A percentile compares a stretch with the other conserved stretches of the same genome.
Conservation (phyloP, 257 asterid species). For the Solanum paucissectum region DNA sequence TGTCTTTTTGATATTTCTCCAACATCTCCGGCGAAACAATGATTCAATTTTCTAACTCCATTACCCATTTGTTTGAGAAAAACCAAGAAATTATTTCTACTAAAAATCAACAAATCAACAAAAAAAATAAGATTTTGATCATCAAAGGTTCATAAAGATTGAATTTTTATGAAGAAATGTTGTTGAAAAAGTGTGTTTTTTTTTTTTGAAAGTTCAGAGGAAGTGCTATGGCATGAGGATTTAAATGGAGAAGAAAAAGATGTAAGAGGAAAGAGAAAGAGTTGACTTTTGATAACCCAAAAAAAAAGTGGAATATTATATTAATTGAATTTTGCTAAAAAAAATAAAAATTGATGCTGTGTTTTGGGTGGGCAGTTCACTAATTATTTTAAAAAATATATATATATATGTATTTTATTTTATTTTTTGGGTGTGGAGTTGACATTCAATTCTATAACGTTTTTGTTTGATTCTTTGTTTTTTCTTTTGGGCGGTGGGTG, state of each 20-base stretch:
- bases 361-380: not conserved
- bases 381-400: not conserved
- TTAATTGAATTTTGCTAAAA: not conserved
- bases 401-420: not conserved
- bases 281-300: slow-evolving; percentile 37
- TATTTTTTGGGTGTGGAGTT: not conserved
- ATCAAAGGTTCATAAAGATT: not conserved
- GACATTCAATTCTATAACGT: not conserved
- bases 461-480: not conserved
- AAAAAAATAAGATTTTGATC: not conserved
- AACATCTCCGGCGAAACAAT: slow-evolving; percentile 73
- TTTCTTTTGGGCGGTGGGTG: not conserved
- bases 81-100: not conserved
- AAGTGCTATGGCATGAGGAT: not conserved
- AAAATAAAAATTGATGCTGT: not conserved
- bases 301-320: not conserved
- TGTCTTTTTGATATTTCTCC: slow-evolving; percentile 75
- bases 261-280: slow-evolving; percentile 21
- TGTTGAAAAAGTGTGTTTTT: not conserved
- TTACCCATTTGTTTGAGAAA: slow-evolving; percentile 50
- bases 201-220: not conserved
- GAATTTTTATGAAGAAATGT: not conserved
- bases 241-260: slow-evolving; percentile 12
- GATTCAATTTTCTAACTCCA: slow-evolving; percentile 39
- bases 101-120: not conserved